These are phyloP conservation scores for Fomitopsis schrenkii DNA, from an alignment of 1,284 basidiomycete species.

Conservation along the genomic window DNA sequence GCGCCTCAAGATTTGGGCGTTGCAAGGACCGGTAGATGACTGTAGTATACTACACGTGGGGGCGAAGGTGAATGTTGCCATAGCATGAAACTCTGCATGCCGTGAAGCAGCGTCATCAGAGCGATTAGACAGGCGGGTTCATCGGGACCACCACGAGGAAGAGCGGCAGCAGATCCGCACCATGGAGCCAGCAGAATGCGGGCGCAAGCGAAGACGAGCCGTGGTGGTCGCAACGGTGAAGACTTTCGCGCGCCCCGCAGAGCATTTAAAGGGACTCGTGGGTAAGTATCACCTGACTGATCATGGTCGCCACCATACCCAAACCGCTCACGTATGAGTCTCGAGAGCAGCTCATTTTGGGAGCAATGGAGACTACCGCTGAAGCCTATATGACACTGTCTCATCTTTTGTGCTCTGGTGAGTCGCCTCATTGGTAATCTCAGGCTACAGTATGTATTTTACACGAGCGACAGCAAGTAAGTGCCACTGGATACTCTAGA, in stretches of 20 bases:
- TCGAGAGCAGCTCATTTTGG: no score
- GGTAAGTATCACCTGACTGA: conserved; percentile 1
- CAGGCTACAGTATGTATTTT: no score
- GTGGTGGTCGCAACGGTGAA: conserved; percentile 36
- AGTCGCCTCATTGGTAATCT: no score
- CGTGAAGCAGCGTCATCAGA: conserved; percentile 64
- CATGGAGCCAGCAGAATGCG: conserved; percentile 56
- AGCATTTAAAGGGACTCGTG: conserved; percentile 9
- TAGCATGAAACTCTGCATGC: conserved; percentile 78
- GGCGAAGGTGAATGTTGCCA: conserved; percentile 46
- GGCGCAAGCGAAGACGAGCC: conserved; percentile 42
- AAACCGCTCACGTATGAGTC: no score
- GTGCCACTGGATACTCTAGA: no score
- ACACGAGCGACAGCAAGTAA: no score
- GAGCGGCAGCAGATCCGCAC: conserved; percentile 35
- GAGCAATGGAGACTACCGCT: no score
- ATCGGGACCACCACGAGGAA: conserved; percentile 47
- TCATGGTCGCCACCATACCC: conserved; percentile 1
- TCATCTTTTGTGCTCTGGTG: no score
- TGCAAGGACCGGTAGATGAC: no score
- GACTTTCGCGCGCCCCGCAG: neutral
- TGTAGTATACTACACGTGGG: no score
- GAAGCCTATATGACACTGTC: no score
- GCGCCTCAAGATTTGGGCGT: no score
- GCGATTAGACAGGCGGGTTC: conserved; percentile 71